These are phyloP conservation scores for Backusella circina DNA, from an alignment of 192 early-diverging fungal genomes.

Conservation along the genomic window DNA sequence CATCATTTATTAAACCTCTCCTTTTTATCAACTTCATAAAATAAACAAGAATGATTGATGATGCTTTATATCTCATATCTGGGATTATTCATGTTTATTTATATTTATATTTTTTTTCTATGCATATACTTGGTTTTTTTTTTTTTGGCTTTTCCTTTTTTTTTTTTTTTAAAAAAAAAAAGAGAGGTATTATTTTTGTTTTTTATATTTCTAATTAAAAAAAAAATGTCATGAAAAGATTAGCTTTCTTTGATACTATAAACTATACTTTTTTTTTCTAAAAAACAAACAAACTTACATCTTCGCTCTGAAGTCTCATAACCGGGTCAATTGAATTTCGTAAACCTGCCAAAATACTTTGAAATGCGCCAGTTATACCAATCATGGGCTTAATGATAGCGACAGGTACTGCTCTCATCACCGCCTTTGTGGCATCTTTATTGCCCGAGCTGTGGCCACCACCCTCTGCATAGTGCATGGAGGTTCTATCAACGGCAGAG, in stretches of 20 bases:
- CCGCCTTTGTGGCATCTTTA: conserved; percentile 44
- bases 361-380: conserved; percentile 89
- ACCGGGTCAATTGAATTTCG: conserved; percentile 88
- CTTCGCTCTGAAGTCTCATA: conserved; percentile 73
- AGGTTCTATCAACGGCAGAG: conserved; percentile 71
- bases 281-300: conserved; percentile 45
- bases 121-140: background rate
- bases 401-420: conserved; percentile 80
- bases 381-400: conserved; percentile 95
- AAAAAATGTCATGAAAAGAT: background rate
- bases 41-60: background rate
- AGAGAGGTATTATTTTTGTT: background rate
- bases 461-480: conserved; percentile 62
- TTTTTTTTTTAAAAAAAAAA: background rate
- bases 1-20: background rate
- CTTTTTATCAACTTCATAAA: background rate
- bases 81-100: background rate
- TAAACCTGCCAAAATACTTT: conserved; percentile 86
- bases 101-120: background rate
- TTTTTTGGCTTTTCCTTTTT: background rate
- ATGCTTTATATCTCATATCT: background rate
- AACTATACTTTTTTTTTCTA: background rate
- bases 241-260: background rate
- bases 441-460: conserved; percentile 48
- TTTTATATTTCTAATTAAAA: background rate